phyloP scores from a whole-genome alignment of 2,329 filamentous ascomycete genomes.

The Penicillium thymicola region DNA sequence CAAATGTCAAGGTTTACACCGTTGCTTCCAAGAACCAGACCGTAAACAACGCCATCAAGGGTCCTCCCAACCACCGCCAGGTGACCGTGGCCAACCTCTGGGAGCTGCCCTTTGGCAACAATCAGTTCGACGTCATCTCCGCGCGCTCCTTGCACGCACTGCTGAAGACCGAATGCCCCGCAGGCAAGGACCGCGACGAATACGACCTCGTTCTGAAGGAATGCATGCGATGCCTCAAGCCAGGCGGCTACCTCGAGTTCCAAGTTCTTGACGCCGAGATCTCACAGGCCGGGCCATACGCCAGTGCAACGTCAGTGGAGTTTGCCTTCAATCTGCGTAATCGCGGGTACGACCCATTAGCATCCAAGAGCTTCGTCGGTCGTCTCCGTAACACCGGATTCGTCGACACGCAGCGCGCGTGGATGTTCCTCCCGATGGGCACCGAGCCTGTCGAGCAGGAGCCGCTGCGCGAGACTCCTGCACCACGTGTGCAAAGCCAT shows the following conservation, averaged over 20 bases:
- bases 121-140: constrained; percentile 87
- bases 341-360: constrained; percentile 80
- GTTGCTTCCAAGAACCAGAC: constrained; percentile 73
- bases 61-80: constrained; percentile 82
- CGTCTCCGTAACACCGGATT: constrained; percentile 75
- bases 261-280: constrained; percentile 86
- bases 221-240: constrained; percentile 87
- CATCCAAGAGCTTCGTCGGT: constrained; percentile 75
- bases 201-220: constrained; percentile 82
- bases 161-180: constrained; percentile 65
- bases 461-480: constrained; percentile 43
- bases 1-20: constrained; percentile 81
- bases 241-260: constrained; percentile 90
- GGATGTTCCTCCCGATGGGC: constrained; percentile 86
- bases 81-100: constrained; percentile 74
- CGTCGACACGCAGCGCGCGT: constrained; percentile 73
- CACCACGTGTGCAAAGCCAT: constrained; percentile 35
- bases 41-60: constrained; percentile 71
- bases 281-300: constrained; percentile 75
- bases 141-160: constrained; percentile 82
- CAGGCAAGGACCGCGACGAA: constrained; percentile 70
- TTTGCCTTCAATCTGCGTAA: constrained; percentile 88
- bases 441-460: constrained; percentile 46
- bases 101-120: constrained; percentile 77
- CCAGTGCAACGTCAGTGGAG: constrained; percentile 80